Base-by-base conservation (phyloP, 2,329 filamentous ascomycete genomes). In the Cercospora sp. region DNA sequence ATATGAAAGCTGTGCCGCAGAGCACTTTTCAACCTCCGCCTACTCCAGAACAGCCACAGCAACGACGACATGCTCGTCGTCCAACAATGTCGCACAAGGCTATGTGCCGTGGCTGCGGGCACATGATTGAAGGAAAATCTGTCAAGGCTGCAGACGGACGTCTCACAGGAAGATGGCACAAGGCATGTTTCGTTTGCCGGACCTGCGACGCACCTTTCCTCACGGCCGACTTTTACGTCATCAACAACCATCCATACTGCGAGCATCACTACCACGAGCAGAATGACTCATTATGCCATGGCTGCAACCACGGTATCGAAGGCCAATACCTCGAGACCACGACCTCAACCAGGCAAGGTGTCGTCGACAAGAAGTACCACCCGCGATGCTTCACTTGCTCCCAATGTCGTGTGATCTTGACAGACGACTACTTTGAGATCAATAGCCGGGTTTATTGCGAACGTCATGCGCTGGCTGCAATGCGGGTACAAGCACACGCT, bases 111-210 rank as follows among this genome's bases (percentile, higher is more conserved):
- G 91, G 92, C 1, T 99, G 95, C 79, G 84, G 87, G 3, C 83
- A 90, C 57, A 82, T 86, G 6, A 98, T 99, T 74, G 87, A 88
- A 55, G 94, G 93, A 20, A 98, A 97, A 81, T 97, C 93, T 1
- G 89, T 99, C 67, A 97, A 94, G 36, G 97, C 93, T 13, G 93
- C 93, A 0, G 95, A 97, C 74, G 95, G 95, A 16, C 90, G 94
- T 26, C 84, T 99, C 26, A 97, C 92, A 0, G 95, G 95, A 9
- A 90, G 93, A 71, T 99, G 97, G 79, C 95, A 99, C 84, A 97
- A 96, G 79, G 87, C 90, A 4, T 99, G 94, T 79, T 98, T 99
- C 77, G 91, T 94, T 10, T 99, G 95, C 84, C 87, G 88, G 4
- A 93, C 91, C 1, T 99, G 95, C 82, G 84, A 84, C 10, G 86